Conservation (phyloP, 306 rosid species). For the Canavalia gladiata region DNA sequence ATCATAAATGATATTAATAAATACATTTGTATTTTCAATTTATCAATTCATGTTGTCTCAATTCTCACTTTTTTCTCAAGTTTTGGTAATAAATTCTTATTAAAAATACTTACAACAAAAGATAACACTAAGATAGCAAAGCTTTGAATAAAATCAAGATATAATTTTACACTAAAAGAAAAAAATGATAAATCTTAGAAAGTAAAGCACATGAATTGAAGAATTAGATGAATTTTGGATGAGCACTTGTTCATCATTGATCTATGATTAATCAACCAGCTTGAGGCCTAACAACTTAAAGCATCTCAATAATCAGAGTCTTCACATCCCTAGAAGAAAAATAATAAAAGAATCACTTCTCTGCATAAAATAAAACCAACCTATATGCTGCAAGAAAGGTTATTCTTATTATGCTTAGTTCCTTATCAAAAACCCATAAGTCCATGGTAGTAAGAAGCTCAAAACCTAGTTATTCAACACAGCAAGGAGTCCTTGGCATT, state of each 20-base stretch:
- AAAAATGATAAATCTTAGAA: conserved; percentile 16
- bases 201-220: conserved; percentile 8
- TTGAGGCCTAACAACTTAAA: conserved; percentile 77
- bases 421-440: neutral
- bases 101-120: no score
- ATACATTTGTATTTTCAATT: no score
- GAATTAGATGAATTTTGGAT: conserved; percentile 38
- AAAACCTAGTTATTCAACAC: neutral
- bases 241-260: conserved; percentile 52
- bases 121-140: no score
- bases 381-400: conserved; percentile 27
- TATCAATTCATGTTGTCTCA: no score
- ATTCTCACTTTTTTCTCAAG: no score
- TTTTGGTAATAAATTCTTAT: no score
- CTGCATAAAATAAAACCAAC: neutral
- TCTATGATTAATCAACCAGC: conserved; percentile 48
- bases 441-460: conserved; percentile 21
- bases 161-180: neutral
- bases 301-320: conserved; percentile 97
- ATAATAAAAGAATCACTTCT: neutral
- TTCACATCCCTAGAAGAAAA: conserved; percentile 78
- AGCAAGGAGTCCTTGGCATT: conserved; percentile 30
- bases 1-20: no score
- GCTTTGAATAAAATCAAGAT: no score
- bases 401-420: neutral